Percentiles rank a stretch among this genome's conserved stretches.
phyloP scores from a whole-genome alignment of 1,284 basidiomycete genomes.

The Cerioporus squamosus region DNA sequence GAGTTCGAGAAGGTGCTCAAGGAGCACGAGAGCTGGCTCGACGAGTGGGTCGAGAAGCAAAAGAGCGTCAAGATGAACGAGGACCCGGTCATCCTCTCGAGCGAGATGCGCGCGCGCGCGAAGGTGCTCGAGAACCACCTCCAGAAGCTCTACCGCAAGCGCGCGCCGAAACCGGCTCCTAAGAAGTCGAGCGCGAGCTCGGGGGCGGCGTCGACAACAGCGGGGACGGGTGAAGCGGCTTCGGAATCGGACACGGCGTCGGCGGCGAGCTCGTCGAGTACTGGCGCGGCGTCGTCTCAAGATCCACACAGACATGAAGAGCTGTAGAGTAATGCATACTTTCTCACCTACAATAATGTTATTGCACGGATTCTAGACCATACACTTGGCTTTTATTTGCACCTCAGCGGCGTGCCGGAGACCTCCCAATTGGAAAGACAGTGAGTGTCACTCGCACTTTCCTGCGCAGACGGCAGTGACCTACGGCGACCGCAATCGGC shows the following conservation, averaged over 20 bases:
- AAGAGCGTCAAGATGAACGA: slow-evolving; percentile 71
- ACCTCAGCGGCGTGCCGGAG: too few species aligned
- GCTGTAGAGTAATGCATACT: slow-evolving; percentile 28
- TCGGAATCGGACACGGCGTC: slow-evolving; percentile 6
- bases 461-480: too few species aligned
- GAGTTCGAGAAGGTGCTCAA: slow-evolving; percentile 73
- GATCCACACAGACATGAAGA: slow-evolving; percentile 31
- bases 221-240: not conserved
- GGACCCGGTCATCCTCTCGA: slow-evolving; percentile 81
- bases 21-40: slow-evolving; percentile 83
- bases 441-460: too few species aligned
- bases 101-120: slow-evolving; percentile 82
- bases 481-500: too few species aligned
- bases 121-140: slow-evolving; percentile 80
- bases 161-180: slow-evolving; percentile 53
- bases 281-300: slow-evolving; percentile 7
- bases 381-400: too few species aligned
- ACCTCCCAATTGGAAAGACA: too few species aligned
- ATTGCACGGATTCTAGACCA: slow-evolving; percentile 2
- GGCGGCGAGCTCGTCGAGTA: slow-evolving; percentile 6
- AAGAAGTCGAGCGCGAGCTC: slow-evolving; percentile 44
- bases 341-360: slow-evolving; percentile 23
- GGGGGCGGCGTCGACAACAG: not conserved
- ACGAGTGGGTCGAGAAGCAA: slow-evolving; percentile 81
- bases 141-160: slow-evolving; percentile 68